phyloP scores from a whole-genome alignment of 164 flowering plant species.

The Taxillus chinensis region DNA sequence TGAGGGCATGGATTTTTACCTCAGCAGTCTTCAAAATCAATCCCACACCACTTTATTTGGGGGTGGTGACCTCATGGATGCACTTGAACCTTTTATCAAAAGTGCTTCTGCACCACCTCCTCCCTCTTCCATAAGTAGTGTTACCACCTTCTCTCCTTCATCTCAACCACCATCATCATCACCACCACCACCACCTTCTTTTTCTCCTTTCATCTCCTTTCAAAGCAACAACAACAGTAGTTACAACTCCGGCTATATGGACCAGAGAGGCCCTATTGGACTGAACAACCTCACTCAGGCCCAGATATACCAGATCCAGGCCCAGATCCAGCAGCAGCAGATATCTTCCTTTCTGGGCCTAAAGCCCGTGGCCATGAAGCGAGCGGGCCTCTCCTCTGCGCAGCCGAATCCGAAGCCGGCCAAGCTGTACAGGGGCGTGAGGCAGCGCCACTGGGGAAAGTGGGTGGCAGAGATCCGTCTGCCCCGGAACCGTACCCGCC shows the following conservation, averaged over 20 bases:
- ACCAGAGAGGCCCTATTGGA: conserved; percentile 20
- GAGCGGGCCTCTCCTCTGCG: conserved; percentile 17
- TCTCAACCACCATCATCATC: too few species aligned
- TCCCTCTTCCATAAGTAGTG: background rate
- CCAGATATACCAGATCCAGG: conserved; percentile 5
- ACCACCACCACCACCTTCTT: background rate
- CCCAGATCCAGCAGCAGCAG: conserved; percentile 4
- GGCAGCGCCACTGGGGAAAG: conserved; percentile 93
- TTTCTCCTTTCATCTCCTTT: conserved; percentile 5
- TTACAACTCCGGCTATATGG: too few species aligned
- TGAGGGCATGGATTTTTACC: conserved; percentile 43
- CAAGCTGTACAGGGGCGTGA: conserved; percentile 85
- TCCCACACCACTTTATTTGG: conserved; percentile 25
- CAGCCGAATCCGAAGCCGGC: conserved; percentile 33
- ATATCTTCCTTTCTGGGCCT: conserved; percentile 25
- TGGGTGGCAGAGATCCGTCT: conserved; percentile 94
- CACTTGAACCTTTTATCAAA: conserved; percentile 88
- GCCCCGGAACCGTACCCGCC: conserved; percentile 77
- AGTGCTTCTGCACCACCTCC: conserved; percentile 37
- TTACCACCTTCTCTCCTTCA: too few species aligned
- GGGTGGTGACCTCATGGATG: conserved; percentile 79
- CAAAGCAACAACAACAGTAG: background rate
- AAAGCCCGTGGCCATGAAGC: conserved; percentile 58
- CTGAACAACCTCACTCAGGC: conserved; percentile 35
- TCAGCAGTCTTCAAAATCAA: conserved; percentile 17